Evolutionary conservation across 1,139 yeast genomes (phyloP).

Genomic region (Scheffersomyces illinoinensis): DNA sequence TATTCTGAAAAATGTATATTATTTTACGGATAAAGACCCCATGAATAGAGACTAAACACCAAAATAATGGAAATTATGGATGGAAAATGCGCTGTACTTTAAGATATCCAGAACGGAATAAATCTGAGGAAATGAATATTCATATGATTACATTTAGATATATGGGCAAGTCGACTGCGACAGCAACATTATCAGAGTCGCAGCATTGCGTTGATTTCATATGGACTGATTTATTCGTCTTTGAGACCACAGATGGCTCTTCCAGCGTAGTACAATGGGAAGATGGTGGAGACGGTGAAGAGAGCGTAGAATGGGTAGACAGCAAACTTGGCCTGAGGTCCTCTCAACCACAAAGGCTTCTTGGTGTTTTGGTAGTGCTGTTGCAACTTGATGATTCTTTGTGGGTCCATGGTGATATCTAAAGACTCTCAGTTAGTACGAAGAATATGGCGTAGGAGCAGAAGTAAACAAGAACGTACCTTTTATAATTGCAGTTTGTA

Average conservation of each 20-base stretch:
- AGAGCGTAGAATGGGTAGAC: conserved; percentile 90
- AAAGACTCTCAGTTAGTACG: not conserved
- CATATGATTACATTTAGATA: not conserved
- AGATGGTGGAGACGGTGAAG: conserved; percentile 70
- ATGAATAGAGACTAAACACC: not conserved
- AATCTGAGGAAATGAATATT: not conserved
- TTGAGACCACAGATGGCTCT: conserved; percentile 77
- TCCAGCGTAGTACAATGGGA: conserved; percentile 74
- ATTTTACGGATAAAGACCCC: not conserved
- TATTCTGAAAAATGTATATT: not conserved
- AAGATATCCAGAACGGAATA: not conserved
- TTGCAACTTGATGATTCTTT: conserved; percentile 74
- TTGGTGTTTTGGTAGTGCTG: conserved; percentile 70
- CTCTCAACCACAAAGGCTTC: conserved; percentile 77
- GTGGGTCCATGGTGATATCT: conserved; percentile 47
- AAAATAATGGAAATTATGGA: not conserved
- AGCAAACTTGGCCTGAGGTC: conserved; percentile 71
- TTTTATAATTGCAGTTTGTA: not conserved
- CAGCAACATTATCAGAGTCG: not conserved
- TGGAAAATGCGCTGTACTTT: not conserved
- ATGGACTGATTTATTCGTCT: conserved; percentile 33
- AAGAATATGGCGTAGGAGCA: not conserved
- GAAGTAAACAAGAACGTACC: not conserved
- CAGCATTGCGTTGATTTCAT: not conserved
- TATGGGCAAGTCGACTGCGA: no score